Base-by-base conservation (phyloP, 352 stramenopile species). In the Globisporangium viniferum region DNA sequence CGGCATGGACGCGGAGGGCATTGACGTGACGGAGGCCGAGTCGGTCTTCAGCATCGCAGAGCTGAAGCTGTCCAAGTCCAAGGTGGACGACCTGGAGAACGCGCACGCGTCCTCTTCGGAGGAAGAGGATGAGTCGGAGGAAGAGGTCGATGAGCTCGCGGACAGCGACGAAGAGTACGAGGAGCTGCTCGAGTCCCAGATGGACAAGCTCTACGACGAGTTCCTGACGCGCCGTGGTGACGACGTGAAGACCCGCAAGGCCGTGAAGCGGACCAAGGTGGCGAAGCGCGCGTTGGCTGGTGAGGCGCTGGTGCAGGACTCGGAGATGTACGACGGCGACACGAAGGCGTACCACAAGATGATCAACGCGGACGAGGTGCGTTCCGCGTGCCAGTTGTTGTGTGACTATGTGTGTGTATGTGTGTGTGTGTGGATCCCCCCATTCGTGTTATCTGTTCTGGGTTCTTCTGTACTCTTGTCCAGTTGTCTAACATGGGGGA, bases 401-500 rank as follows among this genome's bases (percentile, higher is more conserved):
- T 10, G 36, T 12, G 27, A 18, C 69, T 8, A 24, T 33, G 31
- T 64, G 33, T 67, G 20, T 76, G 22, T 75, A 2, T 76, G 39
- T 46, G 48, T 78, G 62, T 73, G 27, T 68, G 59, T 59, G 41
- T 77, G 58, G 20, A 8, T 63, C 72, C 74, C 88, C 88, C 88
- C 84, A 90, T 92, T 84, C 85, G 88, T 95, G 88, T 95, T 95
- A 92, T 95, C 86, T 95, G 88, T 93, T 94, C 86, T 75, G 88
- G 81, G 88, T 93, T 74, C 76, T 58, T 83, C 80, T 77, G 86
- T 96, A 94, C 87, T 86, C 86, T 92, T 69, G 88, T 82, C 86
- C 89, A 96, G 89, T 96, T 96, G 89, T 96, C 89, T 94, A 96
- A 86, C 74, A 90, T 93, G 86, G 89, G 89, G 89, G 63, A 96